Conservation (phyloP, 163 green algal species). For the Scenedesmus sp. region DNA sequence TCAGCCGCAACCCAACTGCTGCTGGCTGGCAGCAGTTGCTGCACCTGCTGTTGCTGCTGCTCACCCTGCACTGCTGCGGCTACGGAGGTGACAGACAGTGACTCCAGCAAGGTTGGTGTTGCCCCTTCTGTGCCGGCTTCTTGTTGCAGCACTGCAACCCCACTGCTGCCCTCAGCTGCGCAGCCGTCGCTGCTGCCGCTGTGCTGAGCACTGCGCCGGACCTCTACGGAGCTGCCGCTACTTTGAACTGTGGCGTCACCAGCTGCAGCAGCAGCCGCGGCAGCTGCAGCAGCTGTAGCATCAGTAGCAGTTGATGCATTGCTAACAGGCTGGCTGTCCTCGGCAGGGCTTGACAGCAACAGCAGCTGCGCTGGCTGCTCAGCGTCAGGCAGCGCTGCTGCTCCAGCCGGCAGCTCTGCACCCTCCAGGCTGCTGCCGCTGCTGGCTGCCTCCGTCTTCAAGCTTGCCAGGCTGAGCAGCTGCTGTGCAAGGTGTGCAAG, state of each 20-base stretch:
- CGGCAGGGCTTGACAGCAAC: background rate
- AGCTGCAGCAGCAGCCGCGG: no score
- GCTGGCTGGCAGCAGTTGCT: constrained; percentile 38
- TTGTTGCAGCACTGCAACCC: background rate
- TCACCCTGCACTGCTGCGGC: background rate
- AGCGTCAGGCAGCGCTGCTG: background rate
- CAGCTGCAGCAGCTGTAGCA: background rate
- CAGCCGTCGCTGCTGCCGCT: background rate
- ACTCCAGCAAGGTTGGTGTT: background rate
- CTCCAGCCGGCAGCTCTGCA: background rate
- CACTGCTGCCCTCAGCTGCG: background rate
- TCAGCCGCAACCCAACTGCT: constrained; percentile 32
- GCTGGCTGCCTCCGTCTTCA: background rate
- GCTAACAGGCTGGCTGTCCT: background rate
- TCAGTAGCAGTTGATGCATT: background rate
- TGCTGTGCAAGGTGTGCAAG: background rate
- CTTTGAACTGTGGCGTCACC: no score
- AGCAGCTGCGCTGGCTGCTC: background rate
- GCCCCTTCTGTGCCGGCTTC: background rate
- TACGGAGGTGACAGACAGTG: background rate
- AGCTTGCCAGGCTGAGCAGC: background rate
- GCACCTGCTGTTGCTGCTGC: constrained; percentile 17
- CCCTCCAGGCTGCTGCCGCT: background rate
- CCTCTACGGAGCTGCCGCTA: background rate
- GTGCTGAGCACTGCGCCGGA: background rate